Evolutionary conservation across 129 eudicot species (phyloP).

Genomic region (Logfia minima): DNA sequence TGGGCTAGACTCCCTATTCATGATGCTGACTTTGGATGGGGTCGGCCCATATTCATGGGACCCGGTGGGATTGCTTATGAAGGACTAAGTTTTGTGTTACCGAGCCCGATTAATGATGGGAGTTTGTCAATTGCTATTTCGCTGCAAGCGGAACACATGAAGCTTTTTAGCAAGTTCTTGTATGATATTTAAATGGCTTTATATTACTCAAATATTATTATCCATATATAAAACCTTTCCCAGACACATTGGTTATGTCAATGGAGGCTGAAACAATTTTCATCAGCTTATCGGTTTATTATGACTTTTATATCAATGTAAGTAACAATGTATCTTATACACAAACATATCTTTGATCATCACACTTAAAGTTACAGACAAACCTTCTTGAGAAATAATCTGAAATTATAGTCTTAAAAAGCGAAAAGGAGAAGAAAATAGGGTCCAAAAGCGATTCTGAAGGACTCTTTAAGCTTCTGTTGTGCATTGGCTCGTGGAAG

Average conservation of each 20-base stretch:
- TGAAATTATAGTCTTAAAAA: constrained; percentile 3
- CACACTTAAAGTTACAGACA: constrained; percentile 8
- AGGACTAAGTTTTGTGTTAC: constrained; percentile 72
- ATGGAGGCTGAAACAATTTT: constrained; percentile 34
- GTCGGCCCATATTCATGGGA: constrained; percentile 82
- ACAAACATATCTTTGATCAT: constrained; percentile 8
- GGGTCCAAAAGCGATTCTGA: constrained; percentile 19
- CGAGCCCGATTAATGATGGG: constrained; percentile 68
- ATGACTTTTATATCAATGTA: constrained; percentile 2
- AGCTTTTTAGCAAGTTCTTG: constrained; percentile 56
- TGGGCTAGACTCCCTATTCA: constrained; percentile 89
- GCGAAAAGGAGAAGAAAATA: constrained; percentile 28
- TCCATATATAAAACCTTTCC: constrained; percentile 25
- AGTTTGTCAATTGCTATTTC: constrained; percentile 73
- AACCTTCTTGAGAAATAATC: background rate
- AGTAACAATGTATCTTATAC: background rate
- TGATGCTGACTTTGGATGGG: constrained; percentile 92
- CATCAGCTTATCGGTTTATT: constrained; percentile 29
- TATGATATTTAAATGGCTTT: constrained; percentile 59
- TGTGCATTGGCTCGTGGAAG: constrained; percentile 22
- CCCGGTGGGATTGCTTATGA: constrained; percentile 85
- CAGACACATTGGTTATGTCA: constrained; percentile 25
- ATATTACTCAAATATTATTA: background rate
- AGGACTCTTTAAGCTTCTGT: background rate
- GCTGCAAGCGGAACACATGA: constrained; percentile 77